phyloP scores from a whole-genome alignment of 257 asterid species.

The Capsicum baccatum region DNA sequence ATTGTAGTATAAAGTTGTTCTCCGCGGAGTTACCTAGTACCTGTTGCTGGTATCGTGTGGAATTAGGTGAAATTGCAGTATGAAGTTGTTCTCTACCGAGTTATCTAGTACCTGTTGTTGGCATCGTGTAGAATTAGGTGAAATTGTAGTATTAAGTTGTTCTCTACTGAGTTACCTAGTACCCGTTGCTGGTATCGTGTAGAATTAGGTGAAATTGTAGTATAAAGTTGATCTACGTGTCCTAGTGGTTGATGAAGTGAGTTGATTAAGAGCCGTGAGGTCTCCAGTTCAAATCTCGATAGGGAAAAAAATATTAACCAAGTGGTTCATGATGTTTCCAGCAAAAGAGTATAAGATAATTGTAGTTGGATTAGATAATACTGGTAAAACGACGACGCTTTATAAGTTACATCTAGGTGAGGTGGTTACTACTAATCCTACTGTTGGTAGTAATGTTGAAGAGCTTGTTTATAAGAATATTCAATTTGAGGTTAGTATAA shows the following conservation, averaged over 20 bases:
- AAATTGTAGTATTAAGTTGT: too few relatives aligned
- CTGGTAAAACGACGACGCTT: slow-evolving; percentile 98
- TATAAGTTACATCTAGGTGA: slow-evolving; percentile 90
- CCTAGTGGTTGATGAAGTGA: too few relatives aligned
- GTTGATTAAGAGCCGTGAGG: too few relatives aligned
- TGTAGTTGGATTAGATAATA: slow-evolving; percentile 96
- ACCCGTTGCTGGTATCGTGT: too few relatives aligned
- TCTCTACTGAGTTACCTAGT: too few relatives aligned
- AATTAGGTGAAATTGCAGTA: not conserved
- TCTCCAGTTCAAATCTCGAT: slow-evolving; percentile 58
- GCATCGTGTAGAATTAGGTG: too few relatives aligned
- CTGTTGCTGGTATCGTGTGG: not conserved
- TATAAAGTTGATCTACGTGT: not conserved
- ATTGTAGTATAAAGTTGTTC: too few relatives aligned
- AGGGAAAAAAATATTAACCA: slow-evolving; percentile 22
- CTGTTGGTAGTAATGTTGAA: slow-evolving; percentile 97
- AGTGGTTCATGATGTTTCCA: slow-evolving; percentile 91
- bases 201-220: too few relatives aligned
- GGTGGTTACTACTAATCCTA: slow-evolving; percentile 95
- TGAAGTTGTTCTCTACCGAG: not conserved
- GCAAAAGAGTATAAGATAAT: slow-evolving; percentile 99
- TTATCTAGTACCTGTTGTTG: too few relatives aligned
- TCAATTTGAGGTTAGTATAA: slow-evolving; percentile 76
- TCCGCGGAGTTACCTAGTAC: too few relatives aligned
- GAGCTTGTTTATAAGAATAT: slow-evolving; percentile 94